Base-by-base conservation (phyloP, 1,139 yeast genomes). In the Pichia sp. region DNA sequence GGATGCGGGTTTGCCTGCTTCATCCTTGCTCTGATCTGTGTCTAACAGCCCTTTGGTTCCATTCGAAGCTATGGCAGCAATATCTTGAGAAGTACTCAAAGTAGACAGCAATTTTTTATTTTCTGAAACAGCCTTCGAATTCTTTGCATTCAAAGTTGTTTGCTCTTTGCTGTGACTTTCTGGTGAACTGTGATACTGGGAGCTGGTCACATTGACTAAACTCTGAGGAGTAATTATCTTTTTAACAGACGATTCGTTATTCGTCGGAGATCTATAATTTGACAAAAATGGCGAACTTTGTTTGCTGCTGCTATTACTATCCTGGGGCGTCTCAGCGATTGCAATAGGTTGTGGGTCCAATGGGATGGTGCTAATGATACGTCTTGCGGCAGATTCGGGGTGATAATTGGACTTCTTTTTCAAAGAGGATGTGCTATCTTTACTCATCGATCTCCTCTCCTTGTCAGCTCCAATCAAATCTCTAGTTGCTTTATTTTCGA, bases 341-440 rank as follows among this genome's bases (percentile, higher is more conserved):
- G 69, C 63, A 41, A 87, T 86, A 2, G 95, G 95, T 55, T 81
- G 85, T 0, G 95, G 95, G 67, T 87, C 95, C 60, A 87, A 73
- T 3, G 95, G 95, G 59, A 86, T 84, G 0, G 92, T 87, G 52
- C 84, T 76, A 48, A 87, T 87, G 58, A 87, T 85, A 65, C 78
- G 80, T 61, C 93, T 75, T 0, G 93, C 93, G 53, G 83, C 81
- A 38, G 80, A 76, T 65, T 85, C 93, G 0, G 89, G 88, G 63
- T 84, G 77, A 46, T 56, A 57, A n/a, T 20, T 48, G 8, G 54
- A 60, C 17, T 60, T 68, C 3, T 54, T 53, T 20, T 46, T 56
- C 12, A 29, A 20, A 17, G 55, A 64, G 2, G 17, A 30, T 2
- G 45, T 46, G 34, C 57, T 60, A 47, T 57, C 58, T 36, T 45